These are phyloP conservation scores for Leccinum fibrillosum DNA, from an alignment of 768 basidiomycete species.

Conservation along the genomic window DNA sequence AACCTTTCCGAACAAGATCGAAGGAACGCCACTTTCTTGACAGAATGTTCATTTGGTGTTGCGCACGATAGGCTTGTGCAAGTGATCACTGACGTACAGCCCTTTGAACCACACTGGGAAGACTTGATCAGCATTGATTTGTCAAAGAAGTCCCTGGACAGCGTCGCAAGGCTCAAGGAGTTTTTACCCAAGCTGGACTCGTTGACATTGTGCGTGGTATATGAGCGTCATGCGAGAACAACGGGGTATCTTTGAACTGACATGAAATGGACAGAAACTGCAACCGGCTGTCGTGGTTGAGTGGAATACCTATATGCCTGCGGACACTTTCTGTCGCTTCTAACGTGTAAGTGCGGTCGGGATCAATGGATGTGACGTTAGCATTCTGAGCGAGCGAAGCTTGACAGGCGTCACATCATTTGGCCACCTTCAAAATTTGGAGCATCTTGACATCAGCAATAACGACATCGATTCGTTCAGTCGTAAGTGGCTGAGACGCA, in stretches of 20 bases:
- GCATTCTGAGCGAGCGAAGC: slow-evolving; percentile 38
- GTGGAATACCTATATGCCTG: slow-evolving; percentile 67
- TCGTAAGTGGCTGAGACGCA: slow-evolving; percentile 51
- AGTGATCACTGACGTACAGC: slow-evolving; percentile 91
- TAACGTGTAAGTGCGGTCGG: slow-evolving; percentile 51
- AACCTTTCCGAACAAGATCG: slow-evolving; percentile 32
- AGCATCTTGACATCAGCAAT: slow-evolving; percentile 85
- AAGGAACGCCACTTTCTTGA: slow-evolving; percentile 71
- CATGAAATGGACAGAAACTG: slow-evolving; percentile 48
- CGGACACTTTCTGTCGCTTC: slow-evolving; percentile 76
- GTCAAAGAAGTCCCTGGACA: slow-evolving; percentile 54
- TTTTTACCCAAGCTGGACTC: slow-evolving; percentile 80
- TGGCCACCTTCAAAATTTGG: slow-evolving; percentile 79
- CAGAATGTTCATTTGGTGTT: slow-evolving; percentile 95
- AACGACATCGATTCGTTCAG: slow-evolving; percentile 87
- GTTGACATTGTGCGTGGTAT: slow-evolving; percentile 64
- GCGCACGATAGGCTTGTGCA: slow-evolving; percentile 89
- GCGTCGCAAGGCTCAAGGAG: slow-evolving; percentile 76
- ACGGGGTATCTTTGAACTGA: slow-evolving; percentile 11
- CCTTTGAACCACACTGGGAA: slow-evolving; percentile 96
- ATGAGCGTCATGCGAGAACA: slow-evolving; percentile 3
- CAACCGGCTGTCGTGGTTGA: slow-evolving; percentile 77
- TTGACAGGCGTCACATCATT: slow-evolving; percentile 87
- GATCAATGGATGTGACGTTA: slow-evolving; percentile 8
- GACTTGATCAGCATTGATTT: slow-evolving; percentile 71